Evolutionary conservation across 78 protist species (phyloP), one percentile per base, ranked within the genome.

Genomic region (Abeoforma whisleri): DNA sequence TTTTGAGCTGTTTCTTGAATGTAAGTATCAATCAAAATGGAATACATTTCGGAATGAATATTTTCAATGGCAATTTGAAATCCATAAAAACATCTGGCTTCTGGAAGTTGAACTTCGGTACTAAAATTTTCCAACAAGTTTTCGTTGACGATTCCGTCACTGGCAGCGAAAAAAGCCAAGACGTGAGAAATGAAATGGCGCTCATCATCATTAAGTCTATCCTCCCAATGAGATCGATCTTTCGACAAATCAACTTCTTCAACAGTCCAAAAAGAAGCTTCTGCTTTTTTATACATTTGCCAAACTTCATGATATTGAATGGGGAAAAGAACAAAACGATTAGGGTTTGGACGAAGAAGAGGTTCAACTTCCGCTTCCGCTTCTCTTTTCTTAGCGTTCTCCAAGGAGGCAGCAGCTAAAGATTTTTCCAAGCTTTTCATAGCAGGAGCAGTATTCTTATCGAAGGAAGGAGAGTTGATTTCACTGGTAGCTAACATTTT

Each of bases 21-120:
- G 87, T 94, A 95, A 32, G 98, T 95, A 79, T 97, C 98, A 84
- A 97, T 95, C 39, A 97, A 91, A 35, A 93, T 88, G 31, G 92
- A 84, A 93, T 94, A 94, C 79, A 91, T 93, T 83, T 96, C 99
- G 19, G 94, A 81, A 91, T 97, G 99, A 39, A 97, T 91, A 90
- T 95, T 96, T 84, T 87, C 96, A 73, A 95, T 96, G 35, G 96
- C 96, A 73, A 94, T 93, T 91, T 97, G 99, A 87, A 96, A 96
- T 25, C 97, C 98, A 88, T 97, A 97, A 95, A 97, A 97, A 80
- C 96, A 93, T 35, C 99, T 91, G 2, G 97, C 99, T 89, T 97
- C 99, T 1, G 99, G 96, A 32, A 95, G 71, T 89, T 96, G 97
- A 2, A 97, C 95, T 39, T 97, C 99, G 19, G 38, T 30, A 88